Evolutionary conservation across 2,329 filamentous ascomycete species (phyloP), one percentile per base, ranked within the genome.

Genomic region (Catunica adiposa): DNA sequence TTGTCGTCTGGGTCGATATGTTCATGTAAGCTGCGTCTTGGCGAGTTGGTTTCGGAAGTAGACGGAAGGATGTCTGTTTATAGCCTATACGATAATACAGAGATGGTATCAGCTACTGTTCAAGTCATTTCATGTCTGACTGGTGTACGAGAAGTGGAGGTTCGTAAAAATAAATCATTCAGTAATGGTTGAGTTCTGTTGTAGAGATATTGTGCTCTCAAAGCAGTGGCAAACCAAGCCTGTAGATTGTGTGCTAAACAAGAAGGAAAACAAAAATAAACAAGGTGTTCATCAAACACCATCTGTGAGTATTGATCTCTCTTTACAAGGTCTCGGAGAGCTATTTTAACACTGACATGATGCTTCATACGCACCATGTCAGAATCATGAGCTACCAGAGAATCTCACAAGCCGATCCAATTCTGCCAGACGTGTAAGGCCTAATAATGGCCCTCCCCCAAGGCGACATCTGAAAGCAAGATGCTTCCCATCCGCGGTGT

Each of bases 71-170:
- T 44, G 15, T 25, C 26, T 38, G 25, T 20, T 52, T 56, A 56
- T 17, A 56, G 55, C 55, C 55, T 56, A 56, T 52, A 26, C 26
- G 37, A 23, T 4, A 14, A 37, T n/a, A 40, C 40, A 17, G 14
- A 46, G 46, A 23, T 37, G 31, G 48, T 56, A 56, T 56, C 55
- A 56, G 55, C 40, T 25, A 29, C 34, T 37, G 37, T 44, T 46
- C 34, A 11, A 5, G 29, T 34, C 11, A 34, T 34, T 34, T 42
- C 37, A 54, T 46, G 17, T 5, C 22, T 40, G 17, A n/a, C n/a
- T 17, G 51, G 29, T 29, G 17, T 46, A 7, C 15, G 8, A 22
- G 40, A 44, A 6, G 8, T n/a, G 8, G 11, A 44, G 20, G 40
- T 44, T 44, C 20, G n/a, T 34, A 11, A 34, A 34, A 5, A 5